phyloP scores from a whole-genome alignment of 2,329 filamentous ascomycete species.

The Paraphoma chrysanthemicola region DNA sequence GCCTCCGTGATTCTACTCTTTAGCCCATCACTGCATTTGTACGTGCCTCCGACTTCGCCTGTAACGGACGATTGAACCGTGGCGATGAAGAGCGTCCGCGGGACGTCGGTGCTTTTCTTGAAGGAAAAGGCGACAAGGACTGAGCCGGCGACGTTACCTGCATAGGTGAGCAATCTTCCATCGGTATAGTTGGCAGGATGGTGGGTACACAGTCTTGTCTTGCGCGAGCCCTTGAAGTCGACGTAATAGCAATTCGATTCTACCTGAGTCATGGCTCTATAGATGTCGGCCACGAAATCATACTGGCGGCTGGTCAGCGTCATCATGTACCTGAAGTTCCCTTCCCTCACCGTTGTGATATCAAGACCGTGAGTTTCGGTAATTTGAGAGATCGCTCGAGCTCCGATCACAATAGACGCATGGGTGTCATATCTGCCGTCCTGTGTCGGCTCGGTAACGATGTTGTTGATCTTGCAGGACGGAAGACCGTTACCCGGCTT shows the following conservation, averaged over 20 bases:
- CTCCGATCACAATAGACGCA: no score
- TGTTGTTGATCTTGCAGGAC: no score
- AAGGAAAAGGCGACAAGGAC: neutral
- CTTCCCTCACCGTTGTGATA: no score
- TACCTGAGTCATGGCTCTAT: neutral
- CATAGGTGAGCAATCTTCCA: neutral
- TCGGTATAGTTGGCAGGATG: neutral
- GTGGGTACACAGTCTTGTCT: neutral
- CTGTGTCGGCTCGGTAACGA: no score
- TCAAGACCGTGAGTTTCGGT: no score
- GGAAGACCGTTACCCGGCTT: no score
- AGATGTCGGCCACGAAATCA: neutral
- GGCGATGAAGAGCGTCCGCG: neutral
- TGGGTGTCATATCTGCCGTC: no score
- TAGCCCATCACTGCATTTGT: neutral
- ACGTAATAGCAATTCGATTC: neutral
- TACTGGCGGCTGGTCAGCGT: neutral
- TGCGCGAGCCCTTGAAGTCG: neutral
- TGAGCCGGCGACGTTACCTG: neutral
- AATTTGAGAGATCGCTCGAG: no score
- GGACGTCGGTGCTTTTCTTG: neutral
- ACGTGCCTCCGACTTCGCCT: neutral
- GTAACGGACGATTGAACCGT: neutral
- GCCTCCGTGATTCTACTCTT: neutral
- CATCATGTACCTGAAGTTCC: neutral